Conservation (phyloP, 495 filamentous ascomycete species). For the Schizothecium vesticola region DNA sequence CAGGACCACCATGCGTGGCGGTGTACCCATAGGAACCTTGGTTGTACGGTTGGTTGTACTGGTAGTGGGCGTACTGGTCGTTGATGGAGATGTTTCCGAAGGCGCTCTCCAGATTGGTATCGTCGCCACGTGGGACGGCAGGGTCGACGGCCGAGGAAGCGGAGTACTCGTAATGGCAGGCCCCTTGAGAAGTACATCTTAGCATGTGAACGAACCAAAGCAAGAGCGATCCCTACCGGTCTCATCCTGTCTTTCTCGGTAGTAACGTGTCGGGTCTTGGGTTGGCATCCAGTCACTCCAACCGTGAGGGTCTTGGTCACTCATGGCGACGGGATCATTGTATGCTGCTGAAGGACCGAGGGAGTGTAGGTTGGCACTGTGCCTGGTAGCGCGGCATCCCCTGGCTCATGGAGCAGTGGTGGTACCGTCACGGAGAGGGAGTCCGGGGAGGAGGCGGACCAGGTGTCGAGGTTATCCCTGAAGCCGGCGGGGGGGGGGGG, state of each 20-base stretch:
- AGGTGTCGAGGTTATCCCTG: background rate
- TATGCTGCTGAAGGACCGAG: background rate
- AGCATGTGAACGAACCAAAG: background rate
- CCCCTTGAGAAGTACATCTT: background rate
- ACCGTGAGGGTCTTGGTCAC: constrained; percentile 2
- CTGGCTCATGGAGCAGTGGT: background rate
- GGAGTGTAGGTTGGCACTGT: background rate
- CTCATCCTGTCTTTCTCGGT: background rate
- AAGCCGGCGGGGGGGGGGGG: background rate
- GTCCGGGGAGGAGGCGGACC: background rate
- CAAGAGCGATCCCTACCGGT: background rate
- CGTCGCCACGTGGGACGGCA: background rate
- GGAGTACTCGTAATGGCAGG: background rate
- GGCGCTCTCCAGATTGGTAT: background rate
- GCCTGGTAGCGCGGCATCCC: background rate
- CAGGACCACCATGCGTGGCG: background rate
- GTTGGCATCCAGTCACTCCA: background rate
- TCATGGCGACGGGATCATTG: constrained; percentile 21
- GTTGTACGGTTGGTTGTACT: background rate
- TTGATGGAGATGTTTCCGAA: background rate
- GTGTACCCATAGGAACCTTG: background rate
- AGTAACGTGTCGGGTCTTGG: background rate
- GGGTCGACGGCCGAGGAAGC: background rate
- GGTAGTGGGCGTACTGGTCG: background rate
- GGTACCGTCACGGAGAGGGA: background rate